Conservation (phyloP, 2,329 filamentous ascomycete species). For the Beauveria pseudobassiana region DNA sequence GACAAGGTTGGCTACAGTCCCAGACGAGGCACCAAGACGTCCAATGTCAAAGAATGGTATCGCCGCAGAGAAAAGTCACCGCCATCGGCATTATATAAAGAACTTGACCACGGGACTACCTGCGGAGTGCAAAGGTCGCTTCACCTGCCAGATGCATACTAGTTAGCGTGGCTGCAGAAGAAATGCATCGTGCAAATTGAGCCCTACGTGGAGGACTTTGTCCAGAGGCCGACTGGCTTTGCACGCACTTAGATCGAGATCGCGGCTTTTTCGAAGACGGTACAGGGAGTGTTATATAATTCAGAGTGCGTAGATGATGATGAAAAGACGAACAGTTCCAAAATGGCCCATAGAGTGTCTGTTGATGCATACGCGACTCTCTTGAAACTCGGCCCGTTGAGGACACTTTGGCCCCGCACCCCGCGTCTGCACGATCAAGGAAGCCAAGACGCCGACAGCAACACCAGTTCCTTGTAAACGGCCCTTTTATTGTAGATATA, state of each 20-base stretch:
- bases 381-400: too few relatives aligned
- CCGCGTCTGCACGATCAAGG: neutral
- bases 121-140: neutral
- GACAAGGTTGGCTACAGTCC: neutral
- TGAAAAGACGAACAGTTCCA: neutral
- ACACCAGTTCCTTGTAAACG: neutral
- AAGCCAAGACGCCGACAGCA: neutral
- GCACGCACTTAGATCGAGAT: neutral
- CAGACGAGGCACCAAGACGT: neutral
- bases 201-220: neutral
- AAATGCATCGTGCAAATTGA: neutral
- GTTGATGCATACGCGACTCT: too few relatives aligned
- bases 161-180: conserved; percentile 7
- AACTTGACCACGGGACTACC: neutral
- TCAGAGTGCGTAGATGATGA: neutral
- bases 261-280: neutral
- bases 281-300: too few relatives aligned
- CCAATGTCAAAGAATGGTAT: neutral
- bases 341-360: too few relatives aligned
- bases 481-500: neutral
- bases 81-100: neutral
- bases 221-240: neutral
- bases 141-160: conserved; percentile 6
- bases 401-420: neutral
- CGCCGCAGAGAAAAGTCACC: neutral